A percentile compares a stretch with the other conserved stretches of the same genome.
Evolutionary conservation across 202 grass and related monocot species (phyloP).

Genomic region (Sporobolus alterniflorus): DNA sequence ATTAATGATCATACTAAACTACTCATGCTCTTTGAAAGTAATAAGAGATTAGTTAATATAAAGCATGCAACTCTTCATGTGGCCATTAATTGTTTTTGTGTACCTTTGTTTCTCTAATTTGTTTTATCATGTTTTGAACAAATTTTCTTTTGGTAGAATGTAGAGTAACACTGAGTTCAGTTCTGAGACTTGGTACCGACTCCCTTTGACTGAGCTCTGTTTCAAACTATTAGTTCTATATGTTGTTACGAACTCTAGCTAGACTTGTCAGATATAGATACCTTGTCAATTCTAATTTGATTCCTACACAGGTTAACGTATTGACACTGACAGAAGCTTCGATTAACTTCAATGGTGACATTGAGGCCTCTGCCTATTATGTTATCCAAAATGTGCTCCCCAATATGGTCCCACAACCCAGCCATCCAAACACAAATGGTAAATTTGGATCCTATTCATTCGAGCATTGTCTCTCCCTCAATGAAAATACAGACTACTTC

Average conservation of each 20-base stretch:
- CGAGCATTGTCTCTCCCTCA: not conserved
- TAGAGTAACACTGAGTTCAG: not conserved
- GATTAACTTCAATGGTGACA: conserved; percentile 43
- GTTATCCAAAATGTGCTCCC: conserved; percentile 45
- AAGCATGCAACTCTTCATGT: not conserved
- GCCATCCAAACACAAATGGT: conserved; percentile 18
- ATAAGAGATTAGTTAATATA: not conserved
- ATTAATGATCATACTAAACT: not conserved
- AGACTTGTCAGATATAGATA: not conserved
- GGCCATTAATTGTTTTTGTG: no score
- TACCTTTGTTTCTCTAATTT: not conserved
- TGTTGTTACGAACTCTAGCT: not conserved
- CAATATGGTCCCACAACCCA: not conserved
- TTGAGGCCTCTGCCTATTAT: conserved; percentile 51
- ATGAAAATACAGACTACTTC: not conserved
- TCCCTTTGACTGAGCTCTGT: not conserved
- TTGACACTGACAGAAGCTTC: conserved; percentile 52
- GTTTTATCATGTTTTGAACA: not conserved
- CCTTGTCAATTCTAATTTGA: not conserved
- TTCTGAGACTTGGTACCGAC: not conserved
- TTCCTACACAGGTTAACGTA: conserved; percentile 40
- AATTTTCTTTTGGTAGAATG: not conserved
- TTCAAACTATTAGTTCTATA: not conserved
- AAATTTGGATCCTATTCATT: not conserved
- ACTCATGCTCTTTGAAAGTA: not conserved